Percentiles rank a stretch among this genome's conserved stretches.
Conservation (phyloP, 75 land plant genomes). For the Picea glauca region DNA sequence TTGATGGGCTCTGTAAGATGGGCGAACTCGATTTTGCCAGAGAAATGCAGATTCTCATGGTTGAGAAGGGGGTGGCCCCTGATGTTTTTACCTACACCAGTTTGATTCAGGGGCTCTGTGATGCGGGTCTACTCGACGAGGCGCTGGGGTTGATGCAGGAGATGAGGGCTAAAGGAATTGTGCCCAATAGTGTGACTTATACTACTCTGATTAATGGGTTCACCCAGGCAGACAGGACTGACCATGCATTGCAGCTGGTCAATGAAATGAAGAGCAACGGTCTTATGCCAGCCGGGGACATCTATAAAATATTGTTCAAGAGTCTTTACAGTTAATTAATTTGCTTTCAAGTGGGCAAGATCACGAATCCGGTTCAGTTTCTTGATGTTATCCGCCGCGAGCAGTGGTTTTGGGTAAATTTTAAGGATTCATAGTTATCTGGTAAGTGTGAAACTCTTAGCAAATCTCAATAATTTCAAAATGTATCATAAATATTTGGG, state of each 20-base stretch:
- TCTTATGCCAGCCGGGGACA: constrained; percentile 24
- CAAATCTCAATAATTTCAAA: too few relatives aligned
- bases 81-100: constrained; percentile 9
- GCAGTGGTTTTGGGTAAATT: too few relatives aligned
- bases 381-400: too few relatives aligned
- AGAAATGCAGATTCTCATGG: not conserved
- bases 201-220: constrained; percentile 28
- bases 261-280: constrained; percentile 19
- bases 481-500: too few relatives aligned
- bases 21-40: constrained; percentile 13
- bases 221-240: constrained; percentile 13
- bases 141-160: constrained; percentile 15
- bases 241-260: constrained; percentile 16
- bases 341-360: not conserved
- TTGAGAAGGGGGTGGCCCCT: not conserved
- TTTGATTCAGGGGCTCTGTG: constrained; percentile 17
- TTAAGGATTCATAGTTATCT: too few relatives aligned
- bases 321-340: constrained; percentile 2
- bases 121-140: constrained; percentile 1
- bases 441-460: too few relatives aligned
- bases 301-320: constrained; percentile 15
- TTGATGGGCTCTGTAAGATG: constrained; percentile 14
- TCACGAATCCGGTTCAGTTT: not conserved
- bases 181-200: constrained; percentile 29
- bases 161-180: constrained; percentile 17